Conservation (phyloP, 768 basidiomycete genomes). For the Plicaturopsis crispa region DNA sequence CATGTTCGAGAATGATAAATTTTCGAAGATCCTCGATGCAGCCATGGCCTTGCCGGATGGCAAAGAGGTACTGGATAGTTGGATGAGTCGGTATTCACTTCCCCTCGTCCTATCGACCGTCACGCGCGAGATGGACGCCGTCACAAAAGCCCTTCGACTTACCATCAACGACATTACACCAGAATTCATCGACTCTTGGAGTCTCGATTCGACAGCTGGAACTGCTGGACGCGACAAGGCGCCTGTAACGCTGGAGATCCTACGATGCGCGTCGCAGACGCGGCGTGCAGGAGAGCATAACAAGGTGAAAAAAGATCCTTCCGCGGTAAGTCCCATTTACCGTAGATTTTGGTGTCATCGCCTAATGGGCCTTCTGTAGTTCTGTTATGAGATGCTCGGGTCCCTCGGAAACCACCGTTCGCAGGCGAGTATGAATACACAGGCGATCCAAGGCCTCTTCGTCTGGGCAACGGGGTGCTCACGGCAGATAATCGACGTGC, state of each 20-base stretch:
- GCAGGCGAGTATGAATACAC: conserved; percentile 7
- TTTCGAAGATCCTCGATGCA: not conserved
- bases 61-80: not conserved
- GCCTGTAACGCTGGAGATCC: not conserved
- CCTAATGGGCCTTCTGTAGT: conserved; percentile 1
- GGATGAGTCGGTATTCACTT: not conserved
- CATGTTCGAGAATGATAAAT: not conserved
- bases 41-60: not conserved
- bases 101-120: not conserved
- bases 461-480: conserved; percentile 7
- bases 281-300: not conserved
- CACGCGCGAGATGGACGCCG: not conserved
- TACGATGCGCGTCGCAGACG: conserved; percentile 1
- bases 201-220: not conserved
- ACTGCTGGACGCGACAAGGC: not conserved
- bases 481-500: conserved; percentile 9
- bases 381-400: conserved; percentile 7
- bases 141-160: not conserved
- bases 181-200: conserved; percentile 1
- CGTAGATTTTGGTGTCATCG: not conserved
- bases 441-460: conserved; percentile 8
- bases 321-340: not conserved
- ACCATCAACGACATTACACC: not conserved
- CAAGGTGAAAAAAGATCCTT: conserved; percentile 2
- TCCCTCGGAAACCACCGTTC: conserved; percentile 7